phyloP scores from a whole-genome alignment of 2,329 filamentous ascomycete species.

The Penicillium sp. region DNA sequence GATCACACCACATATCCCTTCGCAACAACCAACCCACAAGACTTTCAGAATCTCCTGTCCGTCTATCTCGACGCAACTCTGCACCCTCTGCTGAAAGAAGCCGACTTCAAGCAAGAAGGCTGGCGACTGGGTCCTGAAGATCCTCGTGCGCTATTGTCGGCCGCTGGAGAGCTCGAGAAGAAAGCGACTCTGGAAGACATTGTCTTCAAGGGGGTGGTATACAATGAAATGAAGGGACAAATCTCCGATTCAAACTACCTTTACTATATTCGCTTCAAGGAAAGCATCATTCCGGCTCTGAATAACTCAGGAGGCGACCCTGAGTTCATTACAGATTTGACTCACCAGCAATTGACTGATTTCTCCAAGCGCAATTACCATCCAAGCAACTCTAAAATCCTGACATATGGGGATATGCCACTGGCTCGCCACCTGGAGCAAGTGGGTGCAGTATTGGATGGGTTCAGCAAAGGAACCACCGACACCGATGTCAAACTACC shows the following conservation, averaged over 20 bases:
- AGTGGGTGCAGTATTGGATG: conserved; percentile 65
- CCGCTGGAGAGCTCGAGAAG: conserved; percentile 44
- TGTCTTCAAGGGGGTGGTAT: conserved; percentile 96
- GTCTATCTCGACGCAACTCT: conserved; percentile 95
- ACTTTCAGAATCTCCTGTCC: conserved; percentile 92
- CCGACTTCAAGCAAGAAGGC: conserved; percentile 92
- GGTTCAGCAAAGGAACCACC: conserved; percentile 64
- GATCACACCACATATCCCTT: conserved; percentile 98
- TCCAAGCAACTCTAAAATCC: conserved; percentile 91
- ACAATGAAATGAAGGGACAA: conserved; percentile 99
- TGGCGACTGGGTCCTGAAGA: conserved; percentile 96
- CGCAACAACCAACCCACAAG: conserved; percentile 89
- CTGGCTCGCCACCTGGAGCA: conserved; percentile 73
- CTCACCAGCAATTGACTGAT: conserved; percentile 77
- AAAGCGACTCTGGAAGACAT: conserved; percentile 56
- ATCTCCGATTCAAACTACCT: conserved; percentile 97
- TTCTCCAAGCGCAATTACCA: conserved; percentile 95
- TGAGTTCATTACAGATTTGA: conserved; percentile 91
- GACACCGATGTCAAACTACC: conserved; percentile 72
- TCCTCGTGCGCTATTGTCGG: conserved; percentile 52
- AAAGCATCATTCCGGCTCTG: conserved; percentile 87
- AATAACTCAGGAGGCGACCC: conserved; percentile 97
- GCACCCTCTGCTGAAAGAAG: conserved; percentile 78
- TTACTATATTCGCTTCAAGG: conserved; percentile 91
- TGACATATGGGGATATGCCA: conserved; percentile 93